Percentiles rank a stretch among this genome's conserved stretches.
These are phyloP conservation scores for Russula virescens DNA, from an alignment of 768 basidiomycete species.

Conservation along the genomic window DNA sequence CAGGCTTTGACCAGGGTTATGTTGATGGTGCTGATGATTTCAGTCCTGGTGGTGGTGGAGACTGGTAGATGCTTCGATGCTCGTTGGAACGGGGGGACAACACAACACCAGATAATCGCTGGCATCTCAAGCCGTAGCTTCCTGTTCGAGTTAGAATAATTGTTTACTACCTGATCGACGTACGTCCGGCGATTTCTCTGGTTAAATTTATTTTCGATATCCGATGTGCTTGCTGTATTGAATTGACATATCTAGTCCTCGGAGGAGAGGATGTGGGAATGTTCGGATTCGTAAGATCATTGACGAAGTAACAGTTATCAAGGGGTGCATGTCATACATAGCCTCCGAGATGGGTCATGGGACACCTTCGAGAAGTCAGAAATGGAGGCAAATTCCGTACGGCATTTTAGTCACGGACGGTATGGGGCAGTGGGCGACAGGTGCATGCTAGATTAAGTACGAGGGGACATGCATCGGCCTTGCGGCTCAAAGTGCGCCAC, in stretches of 20 bases:
- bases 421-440: not conserved
- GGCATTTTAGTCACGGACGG: constrained; percentile 1
- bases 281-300: not conserved
- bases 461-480: not conserved
- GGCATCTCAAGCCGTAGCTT: not conserved
- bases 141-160: constrained; percentile 4
- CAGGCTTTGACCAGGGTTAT: constrained; percentile 33
- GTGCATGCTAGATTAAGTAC: not conserved
- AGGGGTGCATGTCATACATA: not conserved
- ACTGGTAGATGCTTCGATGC: constrained; percentile 24
- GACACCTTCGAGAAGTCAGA: not conserved
- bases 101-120: not conserved
- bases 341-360: constrained; percentile 14
- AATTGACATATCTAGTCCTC: constrained; percentile 6
- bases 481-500: constrained; percentile 18
- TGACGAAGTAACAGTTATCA: not conserved
- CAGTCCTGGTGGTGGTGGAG: constrained; percentile 23
- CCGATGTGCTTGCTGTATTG: not conserved
- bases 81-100: not conserved
- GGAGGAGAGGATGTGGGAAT: not conserved
- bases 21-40: not conserved
- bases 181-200: not conserved
- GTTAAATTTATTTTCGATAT: constrained; percentile 6
- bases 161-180: constrained; percentile 2
- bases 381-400: constrained; percentile 3